Evolutionary conservation across 1,284 basidiomycete species (phyloP).

Genomic region (Neolentinus lepideus): DNA sequence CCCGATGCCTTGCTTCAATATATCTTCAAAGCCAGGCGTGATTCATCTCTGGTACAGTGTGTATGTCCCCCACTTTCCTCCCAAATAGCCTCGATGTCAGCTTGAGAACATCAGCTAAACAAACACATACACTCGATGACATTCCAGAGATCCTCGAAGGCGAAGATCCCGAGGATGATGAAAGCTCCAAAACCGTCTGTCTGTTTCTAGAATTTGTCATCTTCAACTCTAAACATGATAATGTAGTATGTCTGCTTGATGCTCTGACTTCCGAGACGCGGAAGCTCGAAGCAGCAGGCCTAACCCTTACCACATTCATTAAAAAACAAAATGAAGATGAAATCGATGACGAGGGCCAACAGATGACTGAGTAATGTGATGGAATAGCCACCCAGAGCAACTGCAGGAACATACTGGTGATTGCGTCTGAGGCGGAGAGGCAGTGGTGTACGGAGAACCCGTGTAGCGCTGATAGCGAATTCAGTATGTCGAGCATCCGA

Average conservation of each 20-base stretch:
- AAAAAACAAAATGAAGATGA: conserved; percentile 2
- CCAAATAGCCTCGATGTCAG: neutral
- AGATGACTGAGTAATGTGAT: no score
- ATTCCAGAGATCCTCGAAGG: conserved; percentile 10
- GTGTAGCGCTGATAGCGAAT: no score
- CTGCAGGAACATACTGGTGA: no score
- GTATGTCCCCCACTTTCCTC: neutral
- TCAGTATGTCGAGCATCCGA: no score
- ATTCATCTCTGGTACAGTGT: no score
- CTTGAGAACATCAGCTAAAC: neutral
- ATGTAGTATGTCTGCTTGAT: neutral
- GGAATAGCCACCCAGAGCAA: no score
- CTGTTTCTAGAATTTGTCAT: neutral
- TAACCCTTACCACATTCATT: neutral
- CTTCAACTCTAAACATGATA: neutral
- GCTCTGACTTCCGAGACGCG: neutral
- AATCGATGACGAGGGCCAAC: neutral
- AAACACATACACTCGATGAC: neutral
- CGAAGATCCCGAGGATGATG: conserved; percentile 10
- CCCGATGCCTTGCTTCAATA: no score
- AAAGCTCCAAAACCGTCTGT: neutral
- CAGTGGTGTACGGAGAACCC: no score
- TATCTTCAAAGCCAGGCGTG: no score
- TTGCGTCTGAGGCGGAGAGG: no score
- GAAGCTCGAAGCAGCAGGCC: neutral